phyloP scores from a whole-genome alignment of 495 filamentous ascomycete species.

The Elasticomyces elasticus region DNA sequence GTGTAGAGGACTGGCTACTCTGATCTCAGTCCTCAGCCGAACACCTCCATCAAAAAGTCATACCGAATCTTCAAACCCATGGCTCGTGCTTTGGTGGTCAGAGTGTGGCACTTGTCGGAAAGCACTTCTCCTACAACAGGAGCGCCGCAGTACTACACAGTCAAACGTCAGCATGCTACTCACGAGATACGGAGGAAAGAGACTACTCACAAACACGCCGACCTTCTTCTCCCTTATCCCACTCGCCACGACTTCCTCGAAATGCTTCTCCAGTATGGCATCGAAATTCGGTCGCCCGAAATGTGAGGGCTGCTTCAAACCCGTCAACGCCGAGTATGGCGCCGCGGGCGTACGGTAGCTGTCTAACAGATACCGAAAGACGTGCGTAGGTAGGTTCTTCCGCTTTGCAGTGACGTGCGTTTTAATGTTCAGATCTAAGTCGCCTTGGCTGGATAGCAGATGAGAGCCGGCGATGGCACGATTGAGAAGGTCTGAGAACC shows the following conservation, averaged over 20 bases:
- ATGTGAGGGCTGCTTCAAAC: constrained; percentile 32
- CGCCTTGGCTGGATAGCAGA: constrained; percentile 6
- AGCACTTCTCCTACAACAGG: constrained; percentile 22
- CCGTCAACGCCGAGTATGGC: constrained; percentile 31
- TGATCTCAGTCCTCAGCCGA: no score
- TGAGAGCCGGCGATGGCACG: constrained; percentile 13
- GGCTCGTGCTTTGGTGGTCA: constrained; percentile 51
- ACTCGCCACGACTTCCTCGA: constrained; percentile 12
- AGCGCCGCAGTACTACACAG: constrained; percentile 16
- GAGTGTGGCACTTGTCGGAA: constrained; percentile 19
- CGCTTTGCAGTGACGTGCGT: constrained; percentile 35
- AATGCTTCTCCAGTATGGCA: constrained; percentile 21
- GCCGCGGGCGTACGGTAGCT: constrained; percentile 30
- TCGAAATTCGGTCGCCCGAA: constrained; percentile 26
- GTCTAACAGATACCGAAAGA: constrained; percentile 34
- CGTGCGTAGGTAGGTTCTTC: constrained; percentile 30
- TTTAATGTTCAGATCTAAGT: constrained; percentile 32
- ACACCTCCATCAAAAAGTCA: constrained; percentile 27
- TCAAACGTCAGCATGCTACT: neutral
- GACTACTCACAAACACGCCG: constrained; percentile 15
- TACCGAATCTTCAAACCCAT: constrained; percentile 65
- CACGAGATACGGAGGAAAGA: no score
- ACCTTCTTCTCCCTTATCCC: constrained; percentile 16
- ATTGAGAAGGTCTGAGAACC: constrained; percentile 36
- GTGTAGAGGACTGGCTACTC: no score